phyloP scores from a whole-genome alignment of 768 basidiomycete species.

The Lactifluus echinatus region DNA sequence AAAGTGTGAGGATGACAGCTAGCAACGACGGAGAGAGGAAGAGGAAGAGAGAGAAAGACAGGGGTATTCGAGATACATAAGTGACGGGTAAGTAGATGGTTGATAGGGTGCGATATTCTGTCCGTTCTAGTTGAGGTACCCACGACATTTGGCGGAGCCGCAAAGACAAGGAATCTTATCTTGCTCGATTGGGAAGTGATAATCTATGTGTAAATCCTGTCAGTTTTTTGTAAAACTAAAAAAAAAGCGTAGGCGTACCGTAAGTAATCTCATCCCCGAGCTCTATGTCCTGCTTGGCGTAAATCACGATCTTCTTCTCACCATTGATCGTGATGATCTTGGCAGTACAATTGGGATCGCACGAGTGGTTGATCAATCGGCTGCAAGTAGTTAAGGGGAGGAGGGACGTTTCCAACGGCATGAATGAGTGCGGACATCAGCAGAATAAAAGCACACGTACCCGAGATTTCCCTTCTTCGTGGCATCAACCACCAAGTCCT shows the following conservation, averaged over 20 bases:
- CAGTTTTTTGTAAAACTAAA: not conserved
- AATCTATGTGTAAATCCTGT: constrained; percentile 46
- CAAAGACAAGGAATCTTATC: constrained; percentile 94
- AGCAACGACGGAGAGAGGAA: constrained; percentile 15
- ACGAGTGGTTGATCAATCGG: constrained; percentile 97
- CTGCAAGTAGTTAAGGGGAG: constrained; percentile 36
- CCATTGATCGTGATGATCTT: constrained; percentile 88
- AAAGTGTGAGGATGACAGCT: constrained; percentile 15
- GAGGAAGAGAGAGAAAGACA: constrained; percentile 9
- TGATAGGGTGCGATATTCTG: not conserved
- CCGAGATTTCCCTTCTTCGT: constrained; percentile 99
- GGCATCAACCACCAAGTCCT: constrained; percentile 96
- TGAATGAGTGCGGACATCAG: too few species aligned
- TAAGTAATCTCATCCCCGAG: constrained; percentile 98
- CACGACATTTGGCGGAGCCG: constrained; percentile 84
- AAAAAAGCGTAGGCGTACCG: constrained; percentile 41
- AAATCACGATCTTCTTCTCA: constrained; percentile 98
- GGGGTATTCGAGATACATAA: constrained; percentile 24
- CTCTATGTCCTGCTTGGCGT: constrained; percentile 93
- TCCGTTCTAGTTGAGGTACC: constrained; percentile 80
- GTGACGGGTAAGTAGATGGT: constrained; percentile 15
- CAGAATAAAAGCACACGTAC: constrained; percentile 48
- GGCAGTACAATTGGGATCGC: constrained; percentile 88
- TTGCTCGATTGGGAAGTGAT: constrained; percentile 98
- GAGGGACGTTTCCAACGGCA: not conserved